Conservation (phyloP, 2,329 filamentous ascomycete species). For the Aspergillus tubingensis region DNA sequence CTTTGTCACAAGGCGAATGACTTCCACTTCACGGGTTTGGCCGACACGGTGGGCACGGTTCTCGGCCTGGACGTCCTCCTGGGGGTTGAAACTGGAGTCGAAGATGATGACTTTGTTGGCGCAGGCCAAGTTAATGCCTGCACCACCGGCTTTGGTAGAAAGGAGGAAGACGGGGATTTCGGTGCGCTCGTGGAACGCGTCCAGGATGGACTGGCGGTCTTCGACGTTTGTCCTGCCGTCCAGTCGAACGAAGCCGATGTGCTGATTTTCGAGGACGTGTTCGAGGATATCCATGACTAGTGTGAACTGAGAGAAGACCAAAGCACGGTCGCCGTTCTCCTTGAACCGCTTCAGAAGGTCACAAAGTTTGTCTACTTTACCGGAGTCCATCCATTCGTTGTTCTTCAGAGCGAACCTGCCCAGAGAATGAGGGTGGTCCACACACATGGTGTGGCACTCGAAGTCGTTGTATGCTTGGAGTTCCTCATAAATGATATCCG, state of each 20-base stretch:
- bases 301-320: conserved; percentile 93
- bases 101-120: conserved; percentile 99
- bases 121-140: conserved; percentile 91
- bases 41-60: conserved; percentile 95
- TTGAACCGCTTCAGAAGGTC: conserved; percentile 73
- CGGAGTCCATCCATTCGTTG: conserved; percentile 70
- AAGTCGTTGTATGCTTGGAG: conserved; percentile 61
- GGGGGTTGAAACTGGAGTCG: conserved; percentile 94
- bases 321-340: conserved; percentile 77
- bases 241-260: conserved; percentile 78
- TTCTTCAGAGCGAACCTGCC: conserved; percentile 60
- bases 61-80: conserved; percentile 97
- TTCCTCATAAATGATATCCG: conserved; percentile 57
- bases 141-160: conserved; percentile 91
- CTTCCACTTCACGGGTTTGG: conserved; percentile 86
- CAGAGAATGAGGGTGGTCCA: conserved; percentile 54
- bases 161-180: conserved; percentile 88
- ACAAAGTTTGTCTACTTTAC: conserved; percentile 81
- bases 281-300: conserved; percentile 88
- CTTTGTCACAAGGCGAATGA: conserved; percentile 78
- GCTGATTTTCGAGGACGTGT: conserved; percentile 72
- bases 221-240: conserved; percentile 81
- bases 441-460: conserved; percentile 61
- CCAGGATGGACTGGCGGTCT: conserved; percentile 82
- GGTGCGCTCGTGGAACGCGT: conserved; percentile 75